A percentile compares a stretch with the other conserved stretches of the same genome.
Conservation (phyloP, 129 eudicot species). For the Erigeron canadensis region DNA sequence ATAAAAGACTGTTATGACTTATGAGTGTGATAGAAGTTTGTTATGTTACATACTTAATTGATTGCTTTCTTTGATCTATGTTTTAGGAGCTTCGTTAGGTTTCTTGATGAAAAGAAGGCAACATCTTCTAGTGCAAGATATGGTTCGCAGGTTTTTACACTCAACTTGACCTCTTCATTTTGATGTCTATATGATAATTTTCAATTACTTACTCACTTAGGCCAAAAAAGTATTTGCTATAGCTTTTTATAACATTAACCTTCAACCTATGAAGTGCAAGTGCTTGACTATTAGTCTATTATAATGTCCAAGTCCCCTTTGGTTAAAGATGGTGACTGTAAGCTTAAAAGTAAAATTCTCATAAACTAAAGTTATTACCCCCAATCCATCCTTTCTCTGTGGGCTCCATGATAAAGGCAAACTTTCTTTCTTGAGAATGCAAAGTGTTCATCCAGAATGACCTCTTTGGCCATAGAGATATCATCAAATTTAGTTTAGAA, state of each 20-base stretch:
- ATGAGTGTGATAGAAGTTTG: not conserved
- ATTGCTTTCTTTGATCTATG: slow-evolving; percentile 14
- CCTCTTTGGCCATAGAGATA: too few species aligned
- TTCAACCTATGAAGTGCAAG: not conserved
- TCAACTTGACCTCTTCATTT: slow-evolving; percentile 14
- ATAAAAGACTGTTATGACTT: not conserved
- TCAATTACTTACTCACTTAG: slow-evolving; percentile 1
- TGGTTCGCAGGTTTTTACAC: slow-evolving; percentile 77
- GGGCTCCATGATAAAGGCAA: too few species aligned
- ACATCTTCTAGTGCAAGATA: slow-evolving; percentile 65
- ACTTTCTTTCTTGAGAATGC: too few species aligned
- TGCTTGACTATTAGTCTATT: too few species aligned
- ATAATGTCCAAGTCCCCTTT: too few species aligned
- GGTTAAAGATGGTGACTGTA: too few species aligned
- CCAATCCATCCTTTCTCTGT: too few species aligned
- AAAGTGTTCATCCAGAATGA: too few species aligned
- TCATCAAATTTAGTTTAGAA: too few species aligned
- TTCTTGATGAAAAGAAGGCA: slow-evolving; percentile 73
- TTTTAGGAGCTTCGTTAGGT: slow-evolving; percentile 84
- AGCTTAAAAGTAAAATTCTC: too few species aligned
- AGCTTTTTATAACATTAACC: slow-evolving; percentile 7
- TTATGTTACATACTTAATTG: not conserved
- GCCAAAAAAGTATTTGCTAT: slow-evolving; percentile 9
- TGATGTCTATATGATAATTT: slow-evolving; percentile 11
- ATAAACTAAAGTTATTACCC: too few species aligned